These are phyloP conservation scores for Psilocybe mexicana DNA, from an alignment of 1,284 basidiomycete genomes.

Conservation along the genomic window DNA sequence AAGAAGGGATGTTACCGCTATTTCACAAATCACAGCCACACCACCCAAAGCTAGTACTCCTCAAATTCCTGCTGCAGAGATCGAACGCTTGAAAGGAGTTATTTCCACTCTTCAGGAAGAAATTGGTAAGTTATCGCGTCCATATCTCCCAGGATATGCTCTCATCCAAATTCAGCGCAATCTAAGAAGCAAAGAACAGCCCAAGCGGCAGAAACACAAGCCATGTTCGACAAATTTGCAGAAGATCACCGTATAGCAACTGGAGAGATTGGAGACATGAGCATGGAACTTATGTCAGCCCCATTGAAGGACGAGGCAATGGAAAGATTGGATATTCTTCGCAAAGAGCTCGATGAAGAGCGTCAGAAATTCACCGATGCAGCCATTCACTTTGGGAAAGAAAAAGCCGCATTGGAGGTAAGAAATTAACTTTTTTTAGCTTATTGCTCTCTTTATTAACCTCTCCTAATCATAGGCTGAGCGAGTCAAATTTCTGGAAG, in stretches of 20 bases:
- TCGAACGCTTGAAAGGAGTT: slow-evolving; percentile 46
- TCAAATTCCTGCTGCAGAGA: slow-evolving; percentile 34
- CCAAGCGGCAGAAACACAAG: slow-evolving; percentile 47
- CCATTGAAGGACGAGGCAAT: slow-evolving; percentile 53
- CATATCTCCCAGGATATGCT: not conserved
- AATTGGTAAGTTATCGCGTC: slow-evolving; percentile 45
- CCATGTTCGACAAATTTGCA: slow-evolving; percentile 52
- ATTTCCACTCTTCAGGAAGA: slow-evolving; percentile 54
- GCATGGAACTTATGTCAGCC: slow-evolving; percentile 52
- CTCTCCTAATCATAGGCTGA: slow-evolving; percentile 47
- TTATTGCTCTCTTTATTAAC: not conserved
- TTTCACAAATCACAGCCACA: slow-evolving; percentile 22
- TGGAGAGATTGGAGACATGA: slow-evolving; percentile 41
- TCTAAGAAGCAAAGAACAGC: slow-evolving; percentile 48
- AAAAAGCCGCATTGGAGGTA: slow-evolving; percentile 71
- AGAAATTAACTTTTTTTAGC: slow-evolving; percentile 5
- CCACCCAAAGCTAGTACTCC: slow-evolving; percentile 11
- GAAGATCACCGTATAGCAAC: slow-evolving; percentile 37
- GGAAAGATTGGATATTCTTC: slow-evolving; percentile 50
- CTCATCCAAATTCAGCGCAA: slow-evolving; percentile 37
- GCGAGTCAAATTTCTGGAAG: slow-evolving; percentile 60
- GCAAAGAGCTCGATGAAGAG: slow-evolving; percentile 65
- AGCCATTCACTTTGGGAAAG: slow-evolving; percentile 61
- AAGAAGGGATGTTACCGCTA: slow-evolving; percentile 29
- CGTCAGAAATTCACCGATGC: slow-evolving; percentile 66